phyloP scores from a whole-genome alignment of 2,329 filamentous ascomycete species.

The Trichoderma atrobrunneum region DNA sequence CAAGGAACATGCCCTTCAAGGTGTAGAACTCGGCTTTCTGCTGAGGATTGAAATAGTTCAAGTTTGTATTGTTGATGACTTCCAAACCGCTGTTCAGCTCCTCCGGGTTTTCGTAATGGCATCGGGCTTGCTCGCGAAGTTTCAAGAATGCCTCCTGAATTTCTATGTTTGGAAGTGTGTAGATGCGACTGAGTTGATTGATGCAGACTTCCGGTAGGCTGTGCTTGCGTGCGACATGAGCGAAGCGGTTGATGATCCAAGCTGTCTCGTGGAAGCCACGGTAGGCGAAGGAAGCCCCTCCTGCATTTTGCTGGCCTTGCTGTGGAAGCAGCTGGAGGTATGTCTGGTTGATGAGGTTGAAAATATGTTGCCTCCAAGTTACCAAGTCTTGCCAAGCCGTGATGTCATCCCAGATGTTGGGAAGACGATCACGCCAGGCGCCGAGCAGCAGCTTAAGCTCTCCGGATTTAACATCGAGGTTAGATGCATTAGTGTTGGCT shows the following conservation, averaged over 20 bases:
- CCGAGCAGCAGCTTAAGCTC: slow-evolving; percentile 91
- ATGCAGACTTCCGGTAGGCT: slow-evolving; percentile 97
- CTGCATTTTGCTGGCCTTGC: slow-evolving; percentile 70
- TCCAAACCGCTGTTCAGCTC: slow-evolving; percentile 91
- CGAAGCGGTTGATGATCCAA: slow-evolving; percentile 99
- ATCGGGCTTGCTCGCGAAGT: slow-evolving; percentile 96
- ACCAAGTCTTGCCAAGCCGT: slow-evolving; percentile 98
- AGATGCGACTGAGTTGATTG: slow-evolving; percentile 93
- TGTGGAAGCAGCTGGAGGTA: slow-evolving; percentile 83
- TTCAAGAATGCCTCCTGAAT: slow-evolving; percentile 99
- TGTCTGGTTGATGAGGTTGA: slow-evolving; percentile 91
- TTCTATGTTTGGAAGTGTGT: slow-evolving; percentile 97
- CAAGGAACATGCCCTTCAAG: slow-evolving; percentile 98
- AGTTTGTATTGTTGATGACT: slow-evolving; percentile 98
- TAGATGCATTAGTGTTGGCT: slow-evolving; percentile 74
- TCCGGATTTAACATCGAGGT: slow-evolving; percentile 90
- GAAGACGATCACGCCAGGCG: slow-evolving; percentile 91
- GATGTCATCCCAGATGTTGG: slow-evolving; percentile 99
- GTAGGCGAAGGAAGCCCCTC: slow-evolving; percentile 85
- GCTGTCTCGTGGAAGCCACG: slow-evolving; percentile 97
- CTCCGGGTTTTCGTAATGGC: slow-evolving; percentile 92
- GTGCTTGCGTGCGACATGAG: slow-evolving; percentile 95
- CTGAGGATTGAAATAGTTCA: slow-evolving; percentile 94
- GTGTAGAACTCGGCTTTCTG: slow-evolving; percentile 99
- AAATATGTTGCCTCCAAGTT: slow-evolving; percentile 99